These are phyloP conservation scores for Casuarina cunninghamiana DNA, from an alignment of 306 rosid species.

Conservation along the genomic window DNA sequence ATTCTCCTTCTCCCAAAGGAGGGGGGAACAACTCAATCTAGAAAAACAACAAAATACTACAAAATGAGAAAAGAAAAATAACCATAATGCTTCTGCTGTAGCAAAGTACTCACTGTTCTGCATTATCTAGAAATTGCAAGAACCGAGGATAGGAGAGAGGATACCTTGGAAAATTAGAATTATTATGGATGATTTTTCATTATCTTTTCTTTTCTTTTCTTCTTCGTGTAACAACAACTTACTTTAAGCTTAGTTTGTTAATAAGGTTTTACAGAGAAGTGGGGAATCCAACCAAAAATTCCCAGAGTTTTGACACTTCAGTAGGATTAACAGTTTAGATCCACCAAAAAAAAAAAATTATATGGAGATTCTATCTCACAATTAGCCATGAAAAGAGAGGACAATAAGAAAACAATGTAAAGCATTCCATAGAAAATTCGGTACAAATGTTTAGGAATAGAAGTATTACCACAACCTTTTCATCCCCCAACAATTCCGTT, in stretches of 20 bases:
- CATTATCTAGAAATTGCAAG: neutral
- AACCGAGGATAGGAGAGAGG: neutral
- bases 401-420: neutral
- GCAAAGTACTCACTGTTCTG: neutral
- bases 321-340: neutral
- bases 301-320: neutral
- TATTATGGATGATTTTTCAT: neutral
- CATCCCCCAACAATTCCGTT: conserved; percentile 45
- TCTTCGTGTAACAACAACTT: neutral
- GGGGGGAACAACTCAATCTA: conserved; percentile 68
- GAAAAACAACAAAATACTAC: conserved; percentile 26
- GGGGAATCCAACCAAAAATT: too few species aligned
- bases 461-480: conserved; percentile 53
- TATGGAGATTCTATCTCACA: neutral
- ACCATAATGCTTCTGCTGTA: neutral
- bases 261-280: neutral
- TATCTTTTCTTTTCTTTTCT: neutral
- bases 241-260: neutral
- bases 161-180: neutral
- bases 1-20: conserved; percentile 79
- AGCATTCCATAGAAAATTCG: conserved; percentile 10
- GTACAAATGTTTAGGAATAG: conserved; percentile 12
- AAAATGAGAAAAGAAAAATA: neutral
- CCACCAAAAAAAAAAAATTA: neutral
- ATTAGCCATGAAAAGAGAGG: neutral